phyloP scores from a whole-genome alignment of 495 filamentous ascomycete species.

The Bombardia bombarda region DNA sequence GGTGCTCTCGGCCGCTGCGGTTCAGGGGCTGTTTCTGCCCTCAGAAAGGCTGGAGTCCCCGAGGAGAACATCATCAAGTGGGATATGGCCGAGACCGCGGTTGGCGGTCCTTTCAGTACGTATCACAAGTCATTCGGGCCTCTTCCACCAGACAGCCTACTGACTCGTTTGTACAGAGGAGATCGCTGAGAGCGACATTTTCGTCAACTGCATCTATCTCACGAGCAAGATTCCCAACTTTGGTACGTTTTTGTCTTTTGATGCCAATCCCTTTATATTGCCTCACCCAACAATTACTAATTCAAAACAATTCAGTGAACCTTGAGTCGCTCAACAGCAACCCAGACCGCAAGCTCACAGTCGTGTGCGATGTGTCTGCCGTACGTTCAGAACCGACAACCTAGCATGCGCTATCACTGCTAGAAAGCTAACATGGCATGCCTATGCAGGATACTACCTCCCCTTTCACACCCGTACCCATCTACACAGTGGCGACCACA shows the following conservation, averaged over 20 bases:
- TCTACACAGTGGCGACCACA: constrained; percentile 75
- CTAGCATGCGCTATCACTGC: too few species aligned
- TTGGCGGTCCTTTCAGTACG: constrained; percentile 68
- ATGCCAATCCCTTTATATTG: not conserved
- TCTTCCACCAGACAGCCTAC: too few species aligned
- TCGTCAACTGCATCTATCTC: constrained; percentile 92
- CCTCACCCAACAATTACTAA: not conserved
- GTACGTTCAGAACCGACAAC: too few species aligned
- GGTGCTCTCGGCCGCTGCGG: constrained; percentile 79
- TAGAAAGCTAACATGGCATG: not conserved
- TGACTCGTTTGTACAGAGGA: constrained; percentile 41
- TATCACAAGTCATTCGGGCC: too few species aligned
- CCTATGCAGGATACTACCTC: constrained; percentile 53
- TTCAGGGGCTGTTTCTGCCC: constrained; percentile 73
- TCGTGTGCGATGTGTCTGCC: constrained; percentile 82
- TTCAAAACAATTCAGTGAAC: constrained; percentile 38
- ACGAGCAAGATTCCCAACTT: constrained; percentile 33
- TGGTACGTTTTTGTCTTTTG: constrained; percentile 6
- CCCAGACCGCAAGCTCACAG: constrained; percentile 65
- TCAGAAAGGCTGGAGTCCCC: constrained; percentile 65
- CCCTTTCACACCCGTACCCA: constrained; percentile 55
- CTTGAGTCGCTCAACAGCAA: constrained; percentile 51
- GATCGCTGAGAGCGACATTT: constrained; percentile 72
- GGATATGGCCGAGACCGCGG: constrained; percentile 86
- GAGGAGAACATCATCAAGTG: constrained; percentile 73